Base-by-base conservation (phyloP, 108 stramenopile species). In the Skeletonema menzelii region DNA sequence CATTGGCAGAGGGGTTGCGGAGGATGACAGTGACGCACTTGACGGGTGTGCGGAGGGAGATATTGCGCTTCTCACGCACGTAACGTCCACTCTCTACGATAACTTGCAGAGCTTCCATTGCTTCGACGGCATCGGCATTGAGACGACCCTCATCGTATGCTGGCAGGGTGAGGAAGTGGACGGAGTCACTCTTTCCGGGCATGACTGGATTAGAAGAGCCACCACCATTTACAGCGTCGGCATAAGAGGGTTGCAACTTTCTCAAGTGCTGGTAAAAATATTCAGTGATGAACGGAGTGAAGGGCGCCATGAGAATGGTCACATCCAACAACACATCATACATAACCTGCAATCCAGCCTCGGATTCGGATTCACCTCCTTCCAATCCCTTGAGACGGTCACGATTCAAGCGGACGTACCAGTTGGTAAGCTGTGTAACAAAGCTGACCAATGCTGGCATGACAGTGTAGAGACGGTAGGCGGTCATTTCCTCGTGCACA, bases 271-370 rank as follows among this genome's bases (percentile, higher is more conserved):
- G 97, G 85, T 99, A 99, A 47, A 98, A 92, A 76, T 84, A 98
- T 80, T 99, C 99, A 13, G 98, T 82, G 70, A 99, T 97, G 88
- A 99, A 99, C 2, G 99, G 99, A 27, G 98, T 98, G 85, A 99
- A 98, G 8, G 99, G 99, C 2, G 93, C 97, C 98, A 99, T 98
- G 40, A 98, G 80, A 56, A 94, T 86, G 28, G 93, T 88, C 57
- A 99, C 95, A 68, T 95, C 84, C 71, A 96, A 75, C 66, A 99
- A 84, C 15, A 98, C 97, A 81, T 98, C 95, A 74, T 98, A 99
- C 17, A 99, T 85, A 13, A 97, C 94, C 73, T 95, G 94, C 30
- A 99, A 73, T n/a, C 97, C 97, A 34, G 76, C 78, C 67, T 86
- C 83, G 13, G 96, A 80, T 46, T 97, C 94, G 13, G 70, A 69